Percentiles rank a stretch among this genome's conserved stretches.
phyloP scores from a whole-genome alignment of 2,329 filamentous ascomycete genomes.

The Exophiala sp. region DNA sequence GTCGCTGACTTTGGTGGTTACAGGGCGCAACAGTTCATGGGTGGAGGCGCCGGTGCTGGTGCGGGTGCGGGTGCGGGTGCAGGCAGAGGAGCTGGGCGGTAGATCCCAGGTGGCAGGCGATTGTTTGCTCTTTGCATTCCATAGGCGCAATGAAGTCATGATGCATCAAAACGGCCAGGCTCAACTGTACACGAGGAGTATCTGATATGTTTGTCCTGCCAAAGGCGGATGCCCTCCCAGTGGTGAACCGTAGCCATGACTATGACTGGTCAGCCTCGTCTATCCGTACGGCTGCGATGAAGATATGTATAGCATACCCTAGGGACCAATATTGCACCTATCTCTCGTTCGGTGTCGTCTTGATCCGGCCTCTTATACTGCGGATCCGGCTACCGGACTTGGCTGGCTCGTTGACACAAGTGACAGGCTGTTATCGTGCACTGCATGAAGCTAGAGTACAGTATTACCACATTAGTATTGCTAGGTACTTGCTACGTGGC shows the following conservation, averaged over 20 bases:
- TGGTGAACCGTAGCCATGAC: neutral
- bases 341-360: no score
- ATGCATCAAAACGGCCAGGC: constrained; percentile 7
- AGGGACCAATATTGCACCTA: no score
- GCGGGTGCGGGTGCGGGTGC: constrained; percentile 21
- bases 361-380: neutral
- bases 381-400: neutral
- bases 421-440: constrained; percentile 6
- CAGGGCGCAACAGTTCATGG: constrained; percentile 65
- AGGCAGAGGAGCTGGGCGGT: constrained; percentile 20
- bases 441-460: constrained; percentile 12
- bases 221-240: no score
- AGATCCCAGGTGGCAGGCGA: neutral
- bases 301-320: no score
- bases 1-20: constrained; percentile 6
- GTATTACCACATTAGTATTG: no score
- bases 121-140: neutral
- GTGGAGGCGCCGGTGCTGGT: constrained; percentile 33
- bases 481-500: constrained; percentile 7
- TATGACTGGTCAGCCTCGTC: constrained; percentile 8
- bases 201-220: neutral
- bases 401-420: neutral
- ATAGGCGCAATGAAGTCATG: constrained; percentile 18
- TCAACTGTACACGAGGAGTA: neutral
- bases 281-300: neutral